Evolutionary conservation across 2,329 filamentous ascomycete genomes (phyloP), one percentile per base, ranked within the genome.

Genomic region (Botrytis galanthina): DNA sequence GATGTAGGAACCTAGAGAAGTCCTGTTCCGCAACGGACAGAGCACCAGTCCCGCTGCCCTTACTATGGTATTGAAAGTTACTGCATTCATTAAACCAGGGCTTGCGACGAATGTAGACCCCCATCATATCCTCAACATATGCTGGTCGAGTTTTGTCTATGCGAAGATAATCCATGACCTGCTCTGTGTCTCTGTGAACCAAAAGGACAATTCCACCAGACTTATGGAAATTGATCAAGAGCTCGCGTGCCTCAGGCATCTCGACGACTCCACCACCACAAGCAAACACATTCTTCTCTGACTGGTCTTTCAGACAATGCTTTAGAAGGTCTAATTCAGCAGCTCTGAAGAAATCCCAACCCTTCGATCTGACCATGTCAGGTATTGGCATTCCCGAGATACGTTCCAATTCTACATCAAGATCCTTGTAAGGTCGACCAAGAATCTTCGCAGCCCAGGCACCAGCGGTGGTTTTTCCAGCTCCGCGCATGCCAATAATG

Each of bases 401-500:
- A 57, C 86, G 86, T 82, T 99, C 96, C 26, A 99, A 87, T 80
- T 97, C 94, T 3, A 90, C 89, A 81, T 99, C 96, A 42, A 99
- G 87, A 80, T 99, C 96, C 71, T 97, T 84, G 75, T 97, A 91
- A 10, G 92, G 90, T 80, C 94, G 90, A 68, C 90, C 89, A 1
- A 98, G 85, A 42, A 92, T 88, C 75, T 88, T 88, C 0, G 92
- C 91, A 79, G 96, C 91, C 93, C 95, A 97, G 22, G 89, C 88
- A 71, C 96, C 96, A 51, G 93, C 92, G 0, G 96, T 99, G 0
- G 96, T 98, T 85, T 99, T 99, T 39, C 96, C 96, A 59, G 95
- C 96, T 73, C 96, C 96, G 77, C 96, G 90, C 96, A 99, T 99
- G 16, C 96, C 96, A 77, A 99, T 95, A 75, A 99, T 91, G 83